phyloP scores from a whole-genome alignment of 306 rosid species.

The Dalbergia cultrata region DNA sequence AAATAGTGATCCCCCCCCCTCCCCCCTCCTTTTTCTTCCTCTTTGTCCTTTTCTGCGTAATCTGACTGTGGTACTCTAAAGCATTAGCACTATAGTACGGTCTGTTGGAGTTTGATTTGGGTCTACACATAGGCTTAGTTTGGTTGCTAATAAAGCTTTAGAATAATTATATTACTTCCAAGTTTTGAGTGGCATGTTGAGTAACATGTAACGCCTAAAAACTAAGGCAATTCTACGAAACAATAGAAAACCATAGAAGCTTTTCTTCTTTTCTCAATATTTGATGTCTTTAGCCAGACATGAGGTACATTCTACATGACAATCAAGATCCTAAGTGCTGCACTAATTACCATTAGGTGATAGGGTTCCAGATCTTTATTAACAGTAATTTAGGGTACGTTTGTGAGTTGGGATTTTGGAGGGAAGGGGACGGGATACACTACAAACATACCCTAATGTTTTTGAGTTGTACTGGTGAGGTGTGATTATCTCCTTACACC shows the following conservation, averaged over 20 bases:
- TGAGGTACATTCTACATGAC: constrained; percentile 9
- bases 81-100: background rate
- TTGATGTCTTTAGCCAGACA: constrained; percentile 24
- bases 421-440: no score
- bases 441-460: background rate
- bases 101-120: constrained; percentile 31
- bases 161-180: constrained; percentile 6
- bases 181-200: background rate
- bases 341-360: background rate
- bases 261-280: constrained; percentile 15
- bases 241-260: background rate
- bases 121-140: constrained; percentile 18
- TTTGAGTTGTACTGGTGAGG: background rate
- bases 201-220: constrained; percentile 7
- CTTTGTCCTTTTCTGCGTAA: background rate
- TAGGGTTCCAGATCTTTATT: background rate
- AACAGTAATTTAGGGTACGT: background rate
- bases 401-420: no score
- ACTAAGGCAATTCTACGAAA: background rate
- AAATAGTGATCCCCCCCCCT: background rate
- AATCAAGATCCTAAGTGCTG: background rate
- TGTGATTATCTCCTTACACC: background rate
- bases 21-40: no score
- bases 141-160: constrained; percentile 9
- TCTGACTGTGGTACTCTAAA: background rate